Conservation (phyloP, 2,329 filamentous ascomycete genomes). For the Neofusicoccum ribis region DNA sequence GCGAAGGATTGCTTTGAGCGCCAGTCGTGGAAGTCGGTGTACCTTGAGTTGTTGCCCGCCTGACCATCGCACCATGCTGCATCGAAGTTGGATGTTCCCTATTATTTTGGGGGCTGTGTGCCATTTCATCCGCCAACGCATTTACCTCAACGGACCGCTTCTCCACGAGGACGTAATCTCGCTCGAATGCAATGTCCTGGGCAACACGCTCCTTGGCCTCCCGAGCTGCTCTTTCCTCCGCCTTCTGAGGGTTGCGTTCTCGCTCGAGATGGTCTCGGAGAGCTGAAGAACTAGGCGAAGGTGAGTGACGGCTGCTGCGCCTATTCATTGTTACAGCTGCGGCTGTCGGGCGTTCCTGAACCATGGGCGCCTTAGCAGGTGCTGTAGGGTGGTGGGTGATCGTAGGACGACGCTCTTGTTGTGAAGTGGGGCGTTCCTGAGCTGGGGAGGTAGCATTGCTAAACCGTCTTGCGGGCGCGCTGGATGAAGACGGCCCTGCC, state of each 20-base stretch:
- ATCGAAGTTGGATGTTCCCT: slow-evolving; percentile 51
- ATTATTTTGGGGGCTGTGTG: slow-evolving; percentile 68
- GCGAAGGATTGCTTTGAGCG: slow-evolving; percentile 67
- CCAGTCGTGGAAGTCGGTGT: slow-evolving; percentile 68
- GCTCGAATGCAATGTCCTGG: slow-evolving; percentile 85
- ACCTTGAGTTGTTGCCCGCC: slow-evolving; percentile 78
- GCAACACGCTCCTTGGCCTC: slow-evolving; percentile 66
- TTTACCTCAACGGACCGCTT: slow-evolving; percentile 96
- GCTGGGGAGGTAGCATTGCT: slow-evolving; percentile 35
- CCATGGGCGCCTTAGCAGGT: slow-evolving; percentile 41
- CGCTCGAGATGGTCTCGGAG: slow-evolving; percentile 50
- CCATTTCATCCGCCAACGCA: slow-evolving; percentile 92
- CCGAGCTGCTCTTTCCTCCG: slow-evolving; percentile 38
- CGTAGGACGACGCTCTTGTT: slow-evolving; percentile 45
- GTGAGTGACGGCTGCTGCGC: slow-evolving; percentile 57
- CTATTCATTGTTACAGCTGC: slow-evolving; percentile 56
- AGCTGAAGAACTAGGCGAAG: slow-evolving; percentile 46
- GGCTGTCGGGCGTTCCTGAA: slow-evolving; percentile 38
- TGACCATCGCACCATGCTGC: slow-evolving; percentile 64
- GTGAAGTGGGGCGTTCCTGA: slow-evolving; percentile 33
- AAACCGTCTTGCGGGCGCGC: slow-evolving; percentile 22
- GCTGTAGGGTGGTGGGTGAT: slow-evolving; percentile 48
- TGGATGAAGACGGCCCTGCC: background rate
- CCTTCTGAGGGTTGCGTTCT: slow-evolving; percentile 43
- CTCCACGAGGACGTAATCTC: slow-evolving; percentile 94